Base-by-base conservation (phyloP, 2,329 filamentous ascomycete genomes). In the Diaporthe sp. region DNA sequence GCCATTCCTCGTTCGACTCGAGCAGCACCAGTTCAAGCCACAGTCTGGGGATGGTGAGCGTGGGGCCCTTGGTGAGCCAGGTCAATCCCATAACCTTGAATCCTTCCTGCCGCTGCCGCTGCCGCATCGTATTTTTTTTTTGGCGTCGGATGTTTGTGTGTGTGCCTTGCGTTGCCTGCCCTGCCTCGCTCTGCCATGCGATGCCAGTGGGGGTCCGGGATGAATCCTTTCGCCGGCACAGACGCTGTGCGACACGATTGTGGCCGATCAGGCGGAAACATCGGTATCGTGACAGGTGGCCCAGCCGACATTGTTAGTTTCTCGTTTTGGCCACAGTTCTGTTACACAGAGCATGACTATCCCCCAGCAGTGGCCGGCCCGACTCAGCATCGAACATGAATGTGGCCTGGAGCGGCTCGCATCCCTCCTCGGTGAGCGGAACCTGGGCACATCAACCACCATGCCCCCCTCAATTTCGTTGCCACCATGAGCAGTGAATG, bases 51-150 rank as follows among this genome's bases (percentile, higher is more conserved):
- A 70, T 42, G 47, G 17, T 13, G 13, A 31, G 49, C 47, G 22
- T 25, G 47, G 65, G 65, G 65, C 13, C 65, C n/a, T 53, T 47
- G 47, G 47, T 1, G n/a, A 42, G 49, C n/a, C 49, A 42, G 4
- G 15, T n/a, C 47, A 25, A 55, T 70, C 49, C 47, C 49, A 53
- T 17, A 70, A 70, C 65, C 65, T 70, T 70, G 65, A 70, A 70
- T 70, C 49, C 65, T 51, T 15, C 37, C 37, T 55, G n/a, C n/a
- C 42, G n/a, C 39, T 55, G 25, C 58, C 42, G 65, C n/a, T 28
- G 47, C 65, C 65, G 13, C 39, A 47, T 34, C 42, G 49, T 70
- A 47, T 37, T 25, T 15, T 12, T 15, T 12, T 20, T 39, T 53
- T 37, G 63, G 31, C 28, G 61, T 47, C 20, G 22, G 31, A 31